Percentiles rank a stretch among this genome's conserved stretches.
Conservation (phyloP, 768 basidiomycete species). For the Trametes cinnabarina region DNA sequence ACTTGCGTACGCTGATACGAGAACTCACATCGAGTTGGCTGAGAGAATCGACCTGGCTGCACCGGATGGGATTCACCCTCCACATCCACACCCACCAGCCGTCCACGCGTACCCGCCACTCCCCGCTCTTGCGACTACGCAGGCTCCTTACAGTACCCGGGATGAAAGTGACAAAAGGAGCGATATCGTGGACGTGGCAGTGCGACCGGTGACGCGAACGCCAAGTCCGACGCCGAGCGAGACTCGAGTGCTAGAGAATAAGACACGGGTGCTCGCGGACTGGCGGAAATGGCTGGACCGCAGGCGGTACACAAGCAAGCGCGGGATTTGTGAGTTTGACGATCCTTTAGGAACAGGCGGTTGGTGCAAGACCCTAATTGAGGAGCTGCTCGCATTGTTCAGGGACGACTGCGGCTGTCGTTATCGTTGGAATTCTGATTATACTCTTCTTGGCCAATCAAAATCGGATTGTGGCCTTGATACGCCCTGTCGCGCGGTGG, state of each 20-base stretch:
- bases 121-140: not conserved
- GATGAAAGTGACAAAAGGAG: not conserved
- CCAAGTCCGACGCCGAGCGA: slow-evolving; percentile 36
- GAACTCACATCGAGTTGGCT: no score
- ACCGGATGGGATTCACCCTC: no score
- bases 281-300: slow-evolving; percentile 35
- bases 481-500: slow-evolving; percentile 63
- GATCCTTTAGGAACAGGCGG: no score
- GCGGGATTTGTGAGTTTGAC: not conserved
- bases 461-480: slow-evolving; percentile 58
- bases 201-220: slow-evolving; percentile 26
- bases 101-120: no score
- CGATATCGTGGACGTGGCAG: slow-evolving; percentile 3
- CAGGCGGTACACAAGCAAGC: not conserved
- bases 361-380: no score
- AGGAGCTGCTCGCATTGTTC: not conserved
- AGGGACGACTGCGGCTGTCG: not conserved
- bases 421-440: slow-evolving; percentile 28
- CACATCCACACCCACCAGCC: not conserved
- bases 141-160: not conserved
- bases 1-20: no score
- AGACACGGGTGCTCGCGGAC: slow-evolving; percentile 18
- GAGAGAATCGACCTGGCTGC: no score
- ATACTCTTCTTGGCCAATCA: slow-evolving; percentile 41
- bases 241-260: slow-evolving; percentile 26